phyloP scores from a whole-genome alignment of 768 basidiomycete genomes.

The Boletus sp. region DNA sequence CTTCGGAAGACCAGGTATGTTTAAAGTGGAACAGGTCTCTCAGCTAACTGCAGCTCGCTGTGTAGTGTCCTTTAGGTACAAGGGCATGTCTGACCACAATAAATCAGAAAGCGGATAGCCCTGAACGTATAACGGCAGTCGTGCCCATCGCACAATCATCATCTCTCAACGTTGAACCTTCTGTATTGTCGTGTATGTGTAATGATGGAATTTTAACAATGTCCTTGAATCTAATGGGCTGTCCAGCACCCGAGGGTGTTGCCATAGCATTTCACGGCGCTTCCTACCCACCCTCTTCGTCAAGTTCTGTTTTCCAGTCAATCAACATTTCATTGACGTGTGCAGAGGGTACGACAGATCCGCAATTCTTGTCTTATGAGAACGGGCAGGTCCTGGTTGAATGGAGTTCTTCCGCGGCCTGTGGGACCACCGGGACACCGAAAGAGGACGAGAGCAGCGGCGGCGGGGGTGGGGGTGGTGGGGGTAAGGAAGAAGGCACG shows the following conservation, averaged over 20 bases:
- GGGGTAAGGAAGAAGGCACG: constrained; percentile 21
- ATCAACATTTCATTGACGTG: constrained; percentile 66
- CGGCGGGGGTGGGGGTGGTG: constrained; percentile 12
- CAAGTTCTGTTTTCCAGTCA: constrained; percentile 48
- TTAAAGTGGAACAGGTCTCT: not conserved
- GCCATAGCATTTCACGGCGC: constrained; percentile 57
- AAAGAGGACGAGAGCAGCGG: constrained; percentile 28
- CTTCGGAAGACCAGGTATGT: constrained; percentile 68
- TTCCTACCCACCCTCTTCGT: constrained; percentile 54
- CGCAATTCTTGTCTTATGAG: constrained; percentile 60
- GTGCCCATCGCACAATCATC: constrained; percentile 62
- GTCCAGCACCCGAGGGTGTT: constrained; percentile 53
- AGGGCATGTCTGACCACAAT: constrained; percentile 71
- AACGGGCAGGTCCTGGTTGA: constrained; percentile 51
- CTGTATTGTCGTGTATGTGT: constrained; percentile 39
- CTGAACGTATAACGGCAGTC: constrained; percentile 68
- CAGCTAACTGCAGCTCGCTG: constrained; percentile 5
- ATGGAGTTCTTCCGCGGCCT: constrained; percentile 65
- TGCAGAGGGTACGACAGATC: constrained; percentile 40
- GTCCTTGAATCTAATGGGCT: constrained; percentile 8
- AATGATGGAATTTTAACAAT: not conserved
- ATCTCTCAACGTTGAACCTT: constrained; percentile 27
- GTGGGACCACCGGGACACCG: constrained; percentile 35
- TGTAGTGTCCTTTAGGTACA: constrained; percentile 66
- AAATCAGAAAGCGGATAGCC: constrained; percentile 53